Conservation (phyloP, 148 eudicot species). For the Dianthus caryophyllus region DNA sequence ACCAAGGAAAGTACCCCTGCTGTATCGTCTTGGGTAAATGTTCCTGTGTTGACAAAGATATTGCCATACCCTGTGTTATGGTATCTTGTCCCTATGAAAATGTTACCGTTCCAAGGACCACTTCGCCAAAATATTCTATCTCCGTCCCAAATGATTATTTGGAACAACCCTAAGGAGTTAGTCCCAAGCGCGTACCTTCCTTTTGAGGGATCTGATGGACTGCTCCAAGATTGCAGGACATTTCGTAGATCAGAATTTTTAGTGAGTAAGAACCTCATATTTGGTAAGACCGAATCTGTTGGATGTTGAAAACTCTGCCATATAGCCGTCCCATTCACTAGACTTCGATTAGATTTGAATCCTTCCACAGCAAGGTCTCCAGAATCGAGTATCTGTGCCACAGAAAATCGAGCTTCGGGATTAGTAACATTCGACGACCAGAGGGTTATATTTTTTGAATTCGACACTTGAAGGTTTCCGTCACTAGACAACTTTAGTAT, state of each 20-base stretch:
- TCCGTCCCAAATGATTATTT: slow-evolving; percentile 25
- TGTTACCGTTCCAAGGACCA: slow-evolving; percentile 46
- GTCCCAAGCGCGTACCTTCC: slow-evolving; percentile 19
- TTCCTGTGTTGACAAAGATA: slow-evolving; percentile 21
- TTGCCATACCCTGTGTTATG: slow-evolving; percentile 27
- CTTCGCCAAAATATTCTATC: slow-evolving; percentile 30
- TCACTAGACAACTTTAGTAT: slow-evolving; percentile 12
- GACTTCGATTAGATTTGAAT: not conserved
- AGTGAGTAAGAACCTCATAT: slow-evolving; percentile 26
- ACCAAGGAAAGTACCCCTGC: slow-evolving; percentile 20
- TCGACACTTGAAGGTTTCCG: slow-evolving; percentile 32
- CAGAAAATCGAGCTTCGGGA: slow-evolving; percentile 5
- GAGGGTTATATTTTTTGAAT: slow-evolving; percentile 29
- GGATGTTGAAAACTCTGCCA: slow-evolving; percentile 76
- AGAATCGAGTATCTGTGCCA: slow-evolving; percentile 42
- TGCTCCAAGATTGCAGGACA: slow-evolving; percentile 22
- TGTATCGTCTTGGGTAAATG: slow-evolving; percentile 23
- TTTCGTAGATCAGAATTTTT: slow-evolving; percentile 3
- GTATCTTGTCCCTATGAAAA: slow-evolving; percentile 32
- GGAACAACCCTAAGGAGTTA: slow-evolving; percentile 20
- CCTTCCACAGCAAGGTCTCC: slow-evolving; percentile 50
- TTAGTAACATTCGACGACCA: slow-evolving; percentile 42
- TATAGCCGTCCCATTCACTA: slow-evolving; percentile 17
- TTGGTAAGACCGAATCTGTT: slow-evolving; percentile 44
- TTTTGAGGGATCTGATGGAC: slow-evolving; percentile 22